Evolutionary conservation across 805 yeast genomes (phyloP).

Genomic region (Candida pini): DNA sequence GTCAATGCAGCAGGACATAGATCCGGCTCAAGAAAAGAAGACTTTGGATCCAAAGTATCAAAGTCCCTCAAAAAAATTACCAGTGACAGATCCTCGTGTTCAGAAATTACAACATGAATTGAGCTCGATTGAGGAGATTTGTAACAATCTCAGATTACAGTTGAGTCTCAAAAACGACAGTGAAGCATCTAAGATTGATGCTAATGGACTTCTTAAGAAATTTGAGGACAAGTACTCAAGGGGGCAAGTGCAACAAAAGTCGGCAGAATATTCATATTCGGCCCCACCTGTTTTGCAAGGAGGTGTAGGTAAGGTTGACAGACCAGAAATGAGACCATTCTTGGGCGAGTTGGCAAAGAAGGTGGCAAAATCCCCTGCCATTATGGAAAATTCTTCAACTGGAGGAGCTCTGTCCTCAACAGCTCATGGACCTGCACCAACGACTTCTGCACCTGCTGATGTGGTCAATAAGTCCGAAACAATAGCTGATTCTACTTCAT

Average conservation of each 20-base stretch:
- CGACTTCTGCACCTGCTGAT: slow-evolving; percentile 1
- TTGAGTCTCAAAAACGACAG: slow-evolving; percentile 22
- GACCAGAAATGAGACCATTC: slow-evolving; percentile 31
- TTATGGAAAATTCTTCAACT: slow-evolving; percentile 12
- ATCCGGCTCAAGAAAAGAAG: slow-evolving; percentile 8
- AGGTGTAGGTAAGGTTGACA: slow-evolving; percentile 15
- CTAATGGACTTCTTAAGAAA: slow-evolving; percentile 18
- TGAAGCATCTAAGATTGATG: slow-evolving; percentile 13
- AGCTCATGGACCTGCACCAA: slow-evolving; percentile 1
- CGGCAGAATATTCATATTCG: slow-evolving; percentile 15
- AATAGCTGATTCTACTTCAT: slow-evolving; percentile 14
- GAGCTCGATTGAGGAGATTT: slow-evolving; percentile 20
- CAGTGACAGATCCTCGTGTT: slow-evolving; percentile 12
- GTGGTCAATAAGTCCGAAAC: background rate
- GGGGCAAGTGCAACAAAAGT: slow-evolving; percentile 23
- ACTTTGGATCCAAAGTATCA: slow-evolving; percentile 27
- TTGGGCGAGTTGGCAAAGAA: slow-evolving; percentile 48
- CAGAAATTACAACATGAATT: slow-evolving; percentile 18
- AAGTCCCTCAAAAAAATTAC: slow-evolving; percentile 2
- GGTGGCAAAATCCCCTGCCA: slow-evolving; percentile 38
- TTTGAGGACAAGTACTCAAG: slow-evolving; percentile 25
- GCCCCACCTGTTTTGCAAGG: slow-evolving; percentile 15
- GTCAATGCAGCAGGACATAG: background rate
- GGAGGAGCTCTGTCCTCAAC: background rate
- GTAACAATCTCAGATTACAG: slow-evolving; percentile 22